Evolutionary conservation across 2,329 filamentous ascomycete genomes (phyloP).

Genomic region (Sporothrix pallida): DNA sequence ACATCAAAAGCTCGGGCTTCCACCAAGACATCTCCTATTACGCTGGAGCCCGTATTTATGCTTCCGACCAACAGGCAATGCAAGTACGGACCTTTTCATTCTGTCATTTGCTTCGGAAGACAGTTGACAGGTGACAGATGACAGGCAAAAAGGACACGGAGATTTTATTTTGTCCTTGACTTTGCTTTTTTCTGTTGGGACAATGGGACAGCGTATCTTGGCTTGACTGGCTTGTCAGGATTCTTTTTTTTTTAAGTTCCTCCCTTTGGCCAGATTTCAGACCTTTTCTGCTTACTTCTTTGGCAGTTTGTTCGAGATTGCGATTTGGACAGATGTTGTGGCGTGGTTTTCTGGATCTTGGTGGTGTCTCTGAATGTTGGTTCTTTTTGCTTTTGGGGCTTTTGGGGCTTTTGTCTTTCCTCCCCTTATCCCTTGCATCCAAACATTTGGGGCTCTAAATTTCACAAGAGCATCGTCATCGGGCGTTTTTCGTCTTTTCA

Average conservation of each 20-base stretch:
- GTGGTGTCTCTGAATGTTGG: not conserved
- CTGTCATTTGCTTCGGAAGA: not conserved
- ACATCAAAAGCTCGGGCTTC: not conserved
- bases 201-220: not conserved
- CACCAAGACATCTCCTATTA: not conserved
- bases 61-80: not conserved
- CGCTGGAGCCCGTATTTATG: too few species aligned
- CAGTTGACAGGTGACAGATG: constrained; percentile 15
- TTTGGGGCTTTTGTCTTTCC: not conserved
- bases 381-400: not conserved
- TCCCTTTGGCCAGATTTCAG: not conserved
- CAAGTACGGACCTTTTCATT: too few species aligned
- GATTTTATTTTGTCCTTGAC: not conserved
- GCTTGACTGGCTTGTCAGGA: not conserved
- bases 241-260: not conserved
- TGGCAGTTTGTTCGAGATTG: not conserved
- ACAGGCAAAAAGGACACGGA: not conserved
- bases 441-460: not conserved
- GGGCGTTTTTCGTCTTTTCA: not conserved
- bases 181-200: not conserved
- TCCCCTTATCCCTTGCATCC: constrained; percentile 13
- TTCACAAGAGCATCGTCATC: constrained; percentile 21
- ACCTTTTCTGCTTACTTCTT: not conserved
- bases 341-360: not conserved
- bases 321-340: constrained; percentile 1